phyloP scores from a whole-genome alignment of 2,329 filamentous ascomycete genomes.

The Aspergillus ibericus region DNA sequence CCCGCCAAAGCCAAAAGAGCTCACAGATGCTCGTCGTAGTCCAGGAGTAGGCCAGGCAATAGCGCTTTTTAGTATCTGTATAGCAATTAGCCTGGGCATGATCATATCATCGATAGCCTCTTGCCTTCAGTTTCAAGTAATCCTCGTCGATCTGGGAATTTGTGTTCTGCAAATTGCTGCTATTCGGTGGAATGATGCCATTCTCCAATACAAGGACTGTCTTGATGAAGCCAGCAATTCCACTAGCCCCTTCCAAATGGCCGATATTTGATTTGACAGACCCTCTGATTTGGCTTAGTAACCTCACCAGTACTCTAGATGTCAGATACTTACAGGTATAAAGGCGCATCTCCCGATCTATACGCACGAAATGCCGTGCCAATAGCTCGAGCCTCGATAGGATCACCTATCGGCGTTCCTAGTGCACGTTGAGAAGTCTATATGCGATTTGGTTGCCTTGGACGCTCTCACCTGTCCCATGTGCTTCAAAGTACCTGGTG shows the following conservation, averaged over 20 bases:
- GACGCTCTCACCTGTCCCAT: constrained; percentile 8
- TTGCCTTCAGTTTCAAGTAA: constrained; percentile 4
- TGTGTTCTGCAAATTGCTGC: constrained; percentile 19
- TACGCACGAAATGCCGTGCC: constrained; percentile 7
- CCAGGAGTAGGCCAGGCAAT: constrained; percentile 21
- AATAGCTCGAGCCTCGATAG: constrained; percentile 19
- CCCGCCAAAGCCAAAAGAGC: constrained; percentile 29
- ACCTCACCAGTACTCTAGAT: background rate
- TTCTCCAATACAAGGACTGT: constrained; percentile 45
- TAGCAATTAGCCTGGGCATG: background rate
- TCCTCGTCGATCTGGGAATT: constrained; percentile 12
- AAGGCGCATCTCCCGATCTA: background rate
- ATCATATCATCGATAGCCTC: background rate
- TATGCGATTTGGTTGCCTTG: background rate
- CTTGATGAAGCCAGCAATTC: constrained; percentile 45
- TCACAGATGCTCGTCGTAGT: constrained; percentile 22
- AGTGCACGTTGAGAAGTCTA: constrained; percentile 13
- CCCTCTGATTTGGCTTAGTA: background rate
- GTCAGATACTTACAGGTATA: background rate
- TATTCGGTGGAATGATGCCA: constrained; percentile 45
- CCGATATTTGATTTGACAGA: constrained; percentile 19
- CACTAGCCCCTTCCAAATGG: constrained; percentile 35
- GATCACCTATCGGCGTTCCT: constrained; percentile 34
- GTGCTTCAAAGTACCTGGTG: constrained; percentile 14
- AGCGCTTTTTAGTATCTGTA: constrained; percentile 9